Evolutionary conservation across 495 filamentous ascomycete genomes (phyloP).

Genomic region (Geoglossum glabrum): DNA sequence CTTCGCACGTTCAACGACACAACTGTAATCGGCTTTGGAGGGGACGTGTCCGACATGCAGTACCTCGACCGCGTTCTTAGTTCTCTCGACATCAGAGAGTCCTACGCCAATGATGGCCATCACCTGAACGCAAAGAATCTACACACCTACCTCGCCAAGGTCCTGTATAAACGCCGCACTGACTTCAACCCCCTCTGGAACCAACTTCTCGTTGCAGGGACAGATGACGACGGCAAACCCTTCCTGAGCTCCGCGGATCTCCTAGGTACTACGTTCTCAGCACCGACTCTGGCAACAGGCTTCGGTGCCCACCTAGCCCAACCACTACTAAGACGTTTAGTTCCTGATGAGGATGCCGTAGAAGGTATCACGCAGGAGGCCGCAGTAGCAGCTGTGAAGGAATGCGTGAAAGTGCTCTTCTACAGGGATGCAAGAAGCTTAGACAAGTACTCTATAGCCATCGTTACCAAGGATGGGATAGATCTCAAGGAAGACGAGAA

Average conservation of each 20-base stretch:
- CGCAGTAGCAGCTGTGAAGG: constrained; percentile 59
- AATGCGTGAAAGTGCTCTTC: constrained; percentile 96
- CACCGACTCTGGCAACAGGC: constrained; percentile 76
- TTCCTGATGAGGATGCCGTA: constrained; percentile 60
- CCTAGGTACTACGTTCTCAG: constrained; percentile 74
- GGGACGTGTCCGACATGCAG: constrained; percentile 97
- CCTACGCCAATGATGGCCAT: constrained; percentile 37
- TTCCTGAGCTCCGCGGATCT: constrained; percentile 84
- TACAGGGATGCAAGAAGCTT: constrained; percentile 88
- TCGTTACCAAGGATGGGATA: constrained; percentile 68
- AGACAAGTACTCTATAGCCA: constrained; percentile 77
- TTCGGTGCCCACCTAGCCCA: constrained; percentile 86
- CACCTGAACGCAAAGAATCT: constrained; percentile 72
- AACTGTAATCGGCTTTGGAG: constrained; percentile 69
- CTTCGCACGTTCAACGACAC: constrained; percentile 63
- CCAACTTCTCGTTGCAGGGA: constrained; percentile 69
- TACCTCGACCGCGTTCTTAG: constrained; percentile 78
- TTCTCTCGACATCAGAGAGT: constrained; percentile 71
- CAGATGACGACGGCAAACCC: constrained; percentile 59
- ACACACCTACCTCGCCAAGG: constrained; percentile 85
- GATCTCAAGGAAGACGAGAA: constrained; percentile 65
- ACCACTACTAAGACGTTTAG: constrained; percentile 65
- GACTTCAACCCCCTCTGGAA: constrained; percentile 98
- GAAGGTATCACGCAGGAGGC: constrained; percentile 50
- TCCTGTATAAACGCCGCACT: constrained; percentile 82